Evolutionary conservation across 148 eudicot genomes (phyloP), one percentile per base, ranked within the genome.

Genomic region (Diospyros lotus): DNA sequence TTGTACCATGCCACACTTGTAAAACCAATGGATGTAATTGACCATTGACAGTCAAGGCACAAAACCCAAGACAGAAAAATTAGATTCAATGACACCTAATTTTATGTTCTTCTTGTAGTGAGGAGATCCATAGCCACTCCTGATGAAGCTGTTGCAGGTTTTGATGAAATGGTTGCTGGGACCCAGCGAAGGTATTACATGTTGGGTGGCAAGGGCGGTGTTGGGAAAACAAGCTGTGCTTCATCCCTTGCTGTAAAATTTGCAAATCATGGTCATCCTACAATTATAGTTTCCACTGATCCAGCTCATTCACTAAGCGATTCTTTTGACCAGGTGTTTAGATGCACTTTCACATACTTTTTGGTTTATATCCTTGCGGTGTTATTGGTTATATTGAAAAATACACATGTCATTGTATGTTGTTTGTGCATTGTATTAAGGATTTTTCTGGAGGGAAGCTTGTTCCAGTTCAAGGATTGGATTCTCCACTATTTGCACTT

Each of bases 301-400:
- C 97, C 97, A 64, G 93, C 97, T 45, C 97, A 91, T 80, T 91
- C 97, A 0, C 77, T 91, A 66, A 91, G 91, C 68, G 97, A 91
- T 82, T 91, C 93, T 56, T 91, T 89, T 76, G 91, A 89, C 17
- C 97, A 91, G 88, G 97, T 87, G 12, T 8, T 54, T 40, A 52
- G 1, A 54, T 40, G 61, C 54, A 46, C 9, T 69, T 54, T 42
- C 46, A 52, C 42, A 38, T 61, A 7, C 2, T 18, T 38, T 61
- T 61, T 18, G 9, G 64, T 17, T 81, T 41, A 62, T 63, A 50
- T 4, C 0, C 44, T 43, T 58, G 66, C 0, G 13, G 11, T n/a
- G 18, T 39, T 55, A 50, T 53, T 48, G 48, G 41, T 67, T 67
- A 41, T 54, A 13, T 53, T 39, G 14, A 18, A 69, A 69, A 69